These are phyloP conservation scores for Penicillium silybi DNA, from an alignment of 495 filamentous ascomycete species.

Conservation along the genomic window DNA sequence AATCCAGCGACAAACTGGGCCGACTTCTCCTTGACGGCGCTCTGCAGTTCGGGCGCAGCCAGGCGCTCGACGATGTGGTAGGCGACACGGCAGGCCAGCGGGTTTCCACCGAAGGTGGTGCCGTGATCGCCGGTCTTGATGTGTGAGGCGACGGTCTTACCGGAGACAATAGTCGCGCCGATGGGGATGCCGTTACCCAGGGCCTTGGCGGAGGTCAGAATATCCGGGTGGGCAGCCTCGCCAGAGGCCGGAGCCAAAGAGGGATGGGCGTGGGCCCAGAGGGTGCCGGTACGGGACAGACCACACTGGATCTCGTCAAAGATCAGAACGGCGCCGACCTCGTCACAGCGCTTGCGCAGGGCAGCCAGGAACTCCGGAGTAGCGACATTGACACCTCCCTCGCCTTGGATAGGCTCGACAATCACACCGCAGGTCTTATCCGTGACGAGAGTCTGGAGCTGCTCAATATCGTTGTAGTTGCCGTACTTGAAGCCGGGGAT, in stretches of 20 bases:
- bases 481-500: slow-evolving; percentile 88
- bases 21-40: slow-evolving; percentile 60
- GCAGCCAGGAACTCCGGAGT: slow-evolving; percentile 74
- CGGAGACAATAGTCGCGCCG: slow-evolving; percentile 80
- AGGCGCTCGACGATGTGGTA: slow-evolving; percentile 78
- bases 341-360: slow-evolving; percentile 73
- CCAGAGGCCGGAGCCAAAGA: slow-evolving; percentile 33
- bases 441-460: slow-evolving; percentile 67
- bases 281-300: slow-evolving; percentile 72
- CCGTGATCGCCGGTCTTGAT: slow-evolving; percentile 93
- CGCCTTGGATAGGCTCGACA: slow-evolving; percentile 95
- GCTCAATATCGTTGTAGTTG: slow-evolving; percentile 73
- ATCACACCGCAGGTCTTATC: slow-evolving; percentile 91
- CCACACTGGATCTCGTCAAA: slow-evolving; percentile 98
- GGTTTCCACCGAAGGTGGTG: slow-evolving; percentile 96
- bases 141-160: slow-evolving; percentile 67
- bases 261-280: slow-evolving; percentile 87
- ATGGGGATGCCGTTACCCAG: slow-evolving; percentile 96
- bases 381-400: slow-evolving; percentile 86
- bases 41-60: slow-evolving; percentile 59
- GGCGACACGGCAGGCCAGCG: slow-evolving; percentile 77
- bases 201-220: slow-evolving; percentile 91
- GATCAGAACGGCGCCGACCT: slow-evolving; percentile 83
- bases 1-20: slow-evolving; percentile 63
- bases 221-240: slow-evolving; percentile 81